phyloP scores from a whole-genome alignment of 2,329 filamentous ascomycete species.

The Lecanoromycetidae sp. region DNA sequence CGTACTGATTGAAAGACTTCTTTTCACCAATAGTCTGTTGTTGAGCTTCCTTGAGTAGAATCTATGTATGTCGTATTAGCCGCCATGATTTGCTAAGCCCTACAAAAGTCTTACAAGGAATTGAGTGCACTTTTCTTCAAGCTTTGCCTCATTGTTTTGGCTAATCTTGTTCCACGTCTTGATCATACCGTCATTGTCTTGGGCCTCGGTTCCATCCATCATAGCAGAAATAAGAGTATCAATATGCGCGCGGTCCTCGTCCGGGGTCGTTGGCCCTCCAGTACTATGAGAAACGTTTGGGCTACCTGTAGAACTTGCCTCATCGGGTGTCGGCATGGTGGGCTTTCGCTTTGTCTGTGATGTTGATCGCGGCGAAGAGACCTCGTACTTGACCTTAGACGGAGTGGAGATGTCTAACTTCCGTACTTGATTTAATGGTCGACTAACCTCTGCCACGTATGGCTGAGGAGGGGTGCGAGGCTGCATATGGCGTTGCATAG shows the following conservation, averaged over 20 bases:
- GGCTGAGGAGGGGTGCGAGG: no score
- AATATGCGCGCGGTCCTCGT: neutral
- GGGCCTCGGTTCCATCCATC: slow-evolving; percentile 23
- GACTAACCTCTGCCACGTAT: no score
- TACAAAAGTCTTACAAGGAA: neutral
- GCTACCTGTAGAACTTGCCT: neutral
- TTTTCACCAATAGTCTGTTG: neutral
- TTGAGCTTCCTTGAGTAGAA: neutral
- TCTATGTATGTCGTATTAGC: neutral
- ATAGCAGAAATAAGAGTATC: neutral
- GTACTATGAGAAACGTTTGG: neutral
- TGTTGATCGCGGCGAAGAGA: no score
- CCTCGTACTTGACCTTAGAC: no score
- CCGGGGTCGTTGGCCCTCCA: no score
- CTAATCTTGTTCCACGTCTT: slow-evolving; percentile 22
- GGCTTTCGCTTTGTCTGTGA: no score
- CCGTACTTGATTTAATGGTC: no score
- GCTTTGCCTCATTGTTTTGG: slow-evolving; percentile 20
- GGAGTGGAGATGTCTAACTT: no score
- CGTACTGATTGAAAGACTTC: neutral
- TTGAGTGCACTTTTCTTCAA: slow-evolving; percentile 4
- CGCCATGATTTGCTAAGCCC: neutral
- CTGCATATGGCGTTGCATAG: no score
- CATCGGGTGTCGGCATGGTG: no score
- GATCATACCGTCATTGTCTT: slow-evolving; percentile 26